Percentiles rank a stretch among this genome's conserved stretches.
Evolutionary conservation across 2,329 filamentous ascomycete genomes (phyloP).

Genomic region (Acephala macrosclerotiorum): DNA sequence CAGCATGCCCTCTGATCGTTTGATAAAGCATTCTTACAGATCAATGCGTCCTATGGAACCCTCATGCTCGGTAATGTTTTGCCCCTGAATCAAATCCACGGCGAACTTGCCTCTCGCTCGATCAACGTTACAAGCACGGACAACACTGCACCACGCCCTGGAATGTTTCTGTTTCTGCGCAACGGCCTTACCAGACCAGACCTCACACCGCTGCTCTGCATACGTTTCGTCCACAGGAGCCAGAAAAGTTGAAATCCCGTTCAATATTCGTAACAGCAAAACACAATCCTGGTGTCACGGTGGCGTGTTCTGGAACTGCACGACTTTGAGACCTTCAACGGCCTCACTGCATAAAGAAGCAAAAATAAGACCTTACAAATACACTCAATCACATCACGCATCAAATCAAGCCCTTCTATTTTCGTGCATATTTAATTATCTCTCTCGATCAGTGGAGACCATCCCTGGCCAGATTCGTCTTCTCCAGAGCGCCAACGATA

Average conservation of each 20-base stretch:
- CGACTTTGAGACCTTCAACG: constrained; percentile 4
- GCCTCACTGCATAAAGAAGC: not conserved
- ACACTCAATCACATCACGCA: not conserved
- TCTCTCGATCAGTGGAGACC: not conserved
- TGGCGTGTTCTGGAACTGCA: not conserved
- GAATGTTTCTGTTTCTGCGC: constrained; percentile 10
- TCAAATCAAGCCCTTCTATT: constrained; percentile 1
- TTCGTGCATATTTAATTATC: not conserved
- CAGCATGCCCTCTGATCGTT: not conserved
- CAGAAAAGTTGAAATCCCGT: not conserved
- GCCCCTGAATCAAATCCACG: not conserved
- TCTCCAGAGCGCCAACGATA: constrained; percentile 8
- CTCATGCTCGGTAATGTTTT: constrained; percentile 9
- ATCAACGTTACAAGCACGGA: constrained; percentile 4
- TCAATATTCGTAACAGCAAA: not conserved
- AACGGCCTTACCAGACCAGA: not conserved
- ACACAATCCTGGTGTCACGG: not conserved
- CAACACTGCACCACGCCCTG: constrained; percentile 1
- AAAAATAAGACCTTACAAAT: not conserved
- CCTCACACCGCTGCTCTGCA: constrained; percentile 16
- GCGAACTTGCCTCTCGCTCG: not conserved
- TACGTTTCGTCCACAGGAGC: not conserved
- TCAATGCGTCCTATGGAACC: not conserved
- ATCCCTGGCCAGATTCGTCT: not conserved
- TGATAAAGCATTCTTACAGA: constrained; percentile 1